Base-by-base conservation (phyloP, 805 yeast genomes). In the Cyberlindnera saturnus region DNA sequence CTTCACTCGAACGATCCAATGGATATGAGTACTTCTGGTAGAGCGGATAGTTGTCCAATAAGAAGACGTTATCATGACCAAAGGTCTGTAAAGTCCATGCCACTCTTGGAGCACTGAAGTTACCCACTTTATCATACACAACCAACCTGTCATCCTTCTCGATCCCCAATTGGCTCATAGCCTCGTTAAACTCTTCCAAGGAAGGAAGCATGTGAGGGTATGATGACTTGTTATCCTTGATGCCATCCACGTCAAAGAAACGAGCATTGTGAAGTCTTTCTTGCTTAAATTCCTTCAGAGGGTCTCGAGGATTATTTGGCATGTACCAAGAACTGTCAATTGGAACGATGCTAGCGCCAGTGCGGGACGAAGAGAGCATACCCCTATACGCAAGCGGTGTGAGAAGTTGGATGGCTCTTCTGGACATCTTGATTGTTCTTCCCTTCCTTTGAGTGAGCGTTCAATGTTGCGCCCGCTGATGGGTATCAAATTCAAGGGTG, bases 131-230 rank as follows among this genome's bases (percentile, higher is more conserved):
- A 63, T 93, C 99, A 61, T 93, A 93, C 11, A 93, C 77, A 10
- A 93, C 82, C 33, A 93, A 59, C 13, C 69, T 65, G 51, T 90
- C 93, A 39, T 68, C 64, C 20, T 65, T 65, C 3, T 56, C 50
- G 26, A 86, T 57, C 1, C 93, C 93, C 45, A 87, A 61, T 14
- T 72, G 56, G 10, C 74, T 63, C 52, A 81, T 69, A 1, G 75
- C 72, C 5, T 55, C 38, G 40, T 77, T 76, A 62, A 88, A 91
- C 4, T 69, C 71, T 1, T 64, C 66, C 23, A 67, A 59, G 6
- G 71, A 62, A 2, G 98, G 98, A 11, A 90, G 69, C 97, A 90
- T 93, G 57, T 93, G 98, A 2, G 99, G 97, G 56, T 75, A 90
- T 15, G 74, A 67, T 13, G 87, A 80, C 0, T 64, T 45, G 2